Base-by-base conservation (phyloP, 2,329 filamentous ascomycete genomes). In the Diaporthe longicolla region DNA sequence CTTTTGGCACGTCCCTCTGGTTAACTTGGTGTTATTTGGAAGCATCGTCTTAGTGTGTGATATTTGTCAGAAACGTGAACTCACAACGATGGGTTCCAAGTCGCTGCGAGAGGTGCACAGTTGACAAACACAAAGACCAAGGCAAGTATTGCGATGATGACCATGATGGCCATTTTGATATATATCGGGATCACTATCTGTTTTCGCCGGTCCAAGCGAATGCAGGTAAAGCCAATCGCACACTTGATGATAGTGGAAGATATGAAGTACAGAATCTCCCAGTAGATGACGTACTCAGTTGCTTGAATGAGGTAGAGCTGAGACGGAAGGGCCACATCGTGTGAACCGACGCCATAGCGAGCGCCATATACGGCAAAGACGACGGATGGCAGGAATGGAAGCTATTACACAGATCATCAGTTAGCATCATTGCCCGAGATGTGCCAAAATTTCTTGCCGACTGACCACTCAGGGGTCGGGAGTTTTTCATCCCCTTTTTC, bases 241-340 rank as follows among this genome's bases (percentile, higher is more conserved):
- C 32, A 58, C 35, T 58, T 58, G 32, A 58, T 37, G 32, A 58
- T 58, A 6, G 55, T 58, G 32, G 55, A 58, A 58, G 55, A 58
- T 15, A 58, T 58, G 10, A 58, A 58, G 19, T 58, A 58, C 29
- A 58, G 32, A 58, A 58, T 15, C 55, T 58, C 55, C 55, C 32
- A 58, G 32, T 37, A 58, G 21, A 58, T 58, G 21, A 37, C 32
- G 32, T 58, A 58, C 32, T 58, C 32, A 10, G 55, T 58, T 37
- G 55, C 55, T 32, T 21, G 55, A 17, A 58, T 37, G 10, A 58
- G 55, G 21, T 58, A 58, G 21, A 58, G 55, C 32, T 37, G 55
- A 24, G 55, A 58, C 35, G 55, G 55, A 10, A 58, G 32, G 32
- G 21, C 57, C 15, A 9, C n/a, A 61, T 61, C 57, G 35, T 61